Evolutionary conservation across 257 asterid genomes (phyloP), one percentile per base, ranked within the genome.

Genomic region (Penstemon davidsonii): DNA sequence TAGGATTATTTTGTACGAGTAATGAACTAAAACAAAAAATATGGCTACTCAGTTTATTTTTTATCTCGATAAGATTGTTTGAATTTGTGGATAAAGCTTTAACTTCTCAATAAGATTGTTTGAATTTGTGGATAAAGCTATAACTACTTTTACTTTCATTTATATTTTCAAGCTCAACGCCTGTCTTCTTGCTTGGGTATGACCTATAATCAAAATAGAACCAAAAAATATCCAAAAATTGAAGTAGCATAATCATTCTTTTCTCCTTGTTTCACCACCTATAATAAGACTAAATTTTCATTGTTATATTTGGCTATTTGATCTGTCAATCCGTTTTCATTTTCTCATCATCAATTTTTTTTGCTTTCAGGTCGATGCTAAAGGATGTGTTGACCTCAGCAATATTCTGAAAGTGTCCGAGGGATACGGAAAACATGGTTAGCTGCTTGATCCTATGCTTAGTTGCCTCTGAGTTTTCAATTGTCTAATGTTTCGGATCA

Each of bases 401-500:
- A 78, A 79, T 54, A 1, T 61, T 49, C 79, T 88, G 13, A 83
- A 80, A 73, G 91, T 88, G 13, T 71, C 79, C 3, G 44, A 70
- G 64, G 95, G 91, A 73, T 87, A 81, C 64, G 88, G 84, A 18
- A 72, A 81, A 83, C 79, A 54, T 39, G 91, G 96, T 82, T 54
- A 44, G 70, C 45, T 37, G 42, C 60, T 56, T 66, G 58, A 33
- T 51, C 59, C 62, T 66, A 33, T 46, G 39, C 51, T 41, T 39
- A 37, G 4, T 38, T 50, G 36, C 42, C 5, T 5, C 55, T 11
- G 25, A 37, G 15, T 57, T 68, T 61, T 47, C 66, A 8, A 4
- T 55, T 9, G 42, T 68, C 44, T 50, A 5, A 8, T 57, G 18
- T 46, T 39, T 33, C 36, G 57, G n/a, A 5, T 37, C 50, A 46